Evolutionary conservation across 2,329 filamentous ascomycete species (phyloP).

Genomic region (Fusarium pininemorale): DNA sequence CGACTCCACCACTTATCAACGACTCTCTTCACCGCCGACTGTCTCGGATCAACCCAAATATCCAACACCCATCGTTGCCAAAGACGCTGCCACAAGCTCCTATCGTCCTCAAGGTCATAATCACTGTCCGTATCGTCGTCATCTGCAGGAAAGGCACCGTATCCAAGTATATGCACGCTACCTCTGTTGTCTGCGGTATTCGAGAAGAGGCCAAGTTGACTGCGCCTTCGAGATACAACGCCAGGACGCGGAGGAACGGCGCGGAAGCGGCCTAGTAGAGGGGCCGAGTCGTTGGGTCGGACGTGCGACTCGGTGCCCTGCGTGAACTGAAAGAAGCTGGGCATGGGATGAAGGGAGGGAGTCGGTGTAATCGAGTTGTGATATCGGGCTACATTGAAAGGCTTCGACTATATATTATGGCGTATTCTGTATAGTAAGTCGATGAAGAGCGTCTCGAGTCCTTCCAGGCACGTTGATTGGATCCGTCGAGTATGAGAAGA

Average conservation of each 20-base stretch:
- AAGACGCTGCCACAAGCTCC: conserved; percentile 47
- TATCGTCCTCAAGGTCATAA: conserved; percentile 48
- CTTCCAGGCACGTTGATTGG: neutral
- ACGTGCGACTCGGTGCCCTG: conserved; percentile 69
- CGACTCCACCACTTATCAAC: conserved; percentile 72
- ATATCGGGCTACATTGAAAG: conserved; percentile 34
- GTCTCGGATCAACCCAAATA: conserved; percentile 69
- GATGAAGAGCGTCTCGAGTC: neutral
- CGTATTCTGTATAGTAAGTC: neutral
- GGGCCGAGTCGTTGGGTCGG: conserved; percentile 64
- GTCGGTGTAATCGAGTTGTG: conserved; percentile 20
- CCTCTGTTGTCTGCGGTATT: conserved; percentile 51
- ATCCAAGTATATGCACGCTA: conserved; percentile 63
- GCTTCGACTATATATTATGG: conserved; percentile 1
- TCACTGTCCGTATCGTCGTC: conserved; percentile 36
- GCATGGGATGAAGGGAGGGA: conserved; percentile 55
- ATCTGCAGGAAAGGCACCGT: conserved; percentile 61
- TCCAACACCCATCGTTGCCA: conserved; percentile 55
- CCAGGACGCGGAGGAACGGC: conserved; percentile 62
- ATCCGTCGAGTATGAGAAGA: neutral
- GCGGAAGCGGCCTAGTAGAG: conserved; percentile 71
- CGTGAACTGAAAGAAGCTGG: conserved; percentile 73
- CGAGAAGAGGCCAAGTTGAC: conserved; percentile 54
- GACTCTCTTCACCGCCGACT: conserved; percentile 65
- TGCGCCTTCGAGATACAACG: conserved; percentile 41